Base-by-base conservation (phyloP, 805 yeast species). In the Metschnikowia lachancei region DNA sequence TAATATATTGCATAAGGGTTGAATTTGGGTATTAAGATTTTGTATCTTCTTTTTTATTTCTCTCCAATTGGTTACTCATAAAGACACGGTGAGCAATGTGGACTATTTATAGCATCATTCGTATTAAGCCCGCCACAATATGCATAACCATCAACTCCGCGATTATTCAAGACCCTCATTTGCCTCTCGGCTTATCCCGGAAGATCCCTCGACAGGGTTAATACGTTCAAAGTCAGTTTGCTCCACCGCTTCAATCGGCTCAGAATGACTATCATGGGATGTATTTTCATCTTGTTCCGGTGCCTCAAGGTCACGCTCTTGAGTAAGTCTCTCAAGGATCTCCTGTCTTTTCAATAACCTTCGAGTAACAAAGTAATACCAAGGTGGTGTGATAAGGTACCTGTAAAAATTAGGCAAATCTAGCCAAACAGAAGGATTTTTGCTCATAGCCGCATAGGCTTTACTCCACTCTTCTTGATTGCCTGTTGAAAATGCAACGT, bases 381-480 rank as follows among this genome's bases (percentile, higher is more conserved):
- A 49, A 2, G 49, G 45, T 31, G 52, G 52, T 13, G 52, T 45
- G 13, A 49, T n/a, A 3, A 39, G 26, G 29, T 31, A 26, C 14
- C 47, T 42, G 33, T 11, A 29, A 1, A 42, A 11, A 16, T 45
- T 37, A 13, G 46, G 45, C 37, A 49, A 42, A 12, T 39, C 42
- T 12, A 46, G 24, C 38, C 39, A 35, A 3, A 14, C 35, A 5
- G 26, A 22, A 4, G 10, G 28, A 11, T 12, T 28, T 18, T 17
- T 34, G 8, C 19, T 38, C 19, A 37, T 24, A 3, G 39, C 32
- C 18, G 8, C 28, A 18, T 19, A 28, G 13, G 47, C 39, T 18
- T 14, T 29, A 14, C 29, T 44, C 51, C 46, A 47, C n/a, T 47
- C 48, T 22, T 29, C 40, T 14, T 18, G 44, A 12, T 24, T 38